Evolutionary conservation across 306 rosid species (phyloP).

Genomic region (Adenanthera pavonina): DNA sequence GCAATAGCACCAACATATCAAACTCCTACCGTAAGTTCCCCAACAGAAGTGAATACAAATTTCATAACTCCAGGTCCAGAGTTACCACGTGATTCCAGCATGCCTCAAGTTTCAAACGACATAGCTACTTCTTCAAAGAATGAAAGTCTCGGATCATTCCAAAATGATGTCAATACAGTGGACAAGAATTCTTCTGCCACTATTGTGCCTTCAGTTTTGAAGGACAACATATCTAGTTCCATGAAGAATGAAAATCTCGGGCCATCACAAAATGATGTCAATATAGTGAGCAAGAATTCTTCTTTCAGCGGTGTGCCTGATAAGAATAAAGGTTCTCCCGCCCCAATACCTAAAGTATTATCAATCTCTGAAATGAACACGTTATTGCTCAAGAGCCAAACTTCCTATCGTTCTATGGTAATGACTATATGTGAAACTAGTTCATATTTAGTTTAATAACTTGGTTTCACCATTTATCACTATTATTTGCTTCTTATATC

Average conservation of each 20-base stretch:
- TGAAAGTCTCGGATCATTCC: conserved; percentile 41
- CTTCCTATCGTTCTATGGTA: conserved; percentile 61
- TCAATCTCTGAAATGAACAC: conserved; percentile 75
- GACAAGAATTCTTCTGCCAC: conserved; percentile 38
- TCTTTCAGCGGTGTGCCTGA: conserved; percentile 41
- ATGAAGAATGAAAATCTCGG: conserved; percentile 38
- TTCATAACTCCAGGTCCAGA: conserved; percentile 28
- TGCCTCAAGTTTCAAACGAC: conserved; percentile 33
- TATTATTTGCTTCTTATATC: conserved; percentile 26
- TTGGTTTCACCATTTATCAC: neutral
- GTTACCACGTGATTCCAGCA: conserved; percentile 37
- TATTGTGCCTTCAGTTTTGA: conserved; percentile 39
- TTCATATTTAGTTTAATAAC: conserved; percentile 22
- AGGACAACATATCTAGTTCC: conserved; percentile 14
- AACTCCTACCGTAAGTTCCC: conserved; percentile 21
- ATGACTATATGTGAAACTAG: conserved; percentile 21
- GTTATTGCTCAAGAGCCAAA: conserved; percentile 59
- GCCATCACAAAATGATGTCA: conserved; percentile 36
- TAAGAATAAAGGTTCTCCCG: conserved; percentile 37
- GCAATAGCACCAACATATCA: conserved; percentile 39
- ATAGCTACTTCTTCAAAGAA: conserved; percentile 18
- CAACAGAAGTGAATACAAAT: conserved; percentile 35
- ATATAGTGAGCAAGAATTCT: conserved; percentile 35
- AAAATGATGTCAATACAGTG: conserved; percentile 12
- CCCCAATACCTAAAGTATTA: conserved; percentile 50